Base-by-base conservation (phyloP, 345 rosid genomes). In the Lagerstroemia speciosa region DNA sequence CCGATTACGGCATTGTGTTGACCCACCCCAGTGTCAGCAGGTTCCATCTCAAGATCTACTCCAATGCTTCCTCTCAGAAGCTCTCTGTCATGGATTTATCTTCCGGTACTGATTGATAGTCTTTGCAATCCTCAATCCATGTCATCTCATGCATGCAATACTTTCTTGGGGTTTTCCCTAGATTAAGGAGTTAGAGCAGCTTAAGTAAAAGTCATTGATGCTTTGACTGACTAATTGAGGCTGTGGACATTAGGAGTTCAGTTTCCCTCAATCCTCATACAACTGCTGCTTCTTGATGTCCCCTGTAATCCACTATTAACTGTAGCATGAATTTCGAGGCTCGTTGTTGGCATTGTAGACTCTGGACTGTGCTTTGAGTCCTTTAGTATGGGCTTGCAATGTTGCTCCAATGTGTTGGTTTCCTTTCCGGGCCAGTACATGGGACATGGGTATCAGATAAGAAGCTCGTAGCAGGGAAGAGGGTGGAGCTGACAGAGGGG, bases 11-110 rank as follows among this genome's bases (percentile, higher is more conserved):
- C 76, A 84, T 94, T 71, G 73, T 87, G 70, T 65, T 89, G 62
- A 84, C 89, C 69, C 99, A 89, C 66, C 99, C 99, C 0, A 94
- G 99, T 71, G 77, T 94, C 77, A 94, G 99, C 82, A 77, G 99
- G 78, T 88, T 84, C 73, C 97, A 94, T 83, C 84, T 94, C 72
- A 85, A 83, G 74, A 84, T 94, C 75, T 80, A 66, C 53, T 78
- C 93, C 16, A 74, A 77, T 14, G 80, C 84, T 45, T 79, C 84
- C 46, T 73, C 75, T n/a, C 83, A 75, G 81, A 81, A 80, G 80
- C 90, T 88, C 79, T 86, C 76, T 73, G 85, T 91, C 69, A 73
- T 83, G 46, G 97, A 94, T 78, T 82, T 91, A 17, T 83, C 89
- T 2, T 89, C 97, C 26, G 98, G 97, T 94, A 32, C 63, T n/a